Conservation (phyloP, 2,329 filamentous ascomycete genomes). For the Colletotrichum spaethianum region DNA sequence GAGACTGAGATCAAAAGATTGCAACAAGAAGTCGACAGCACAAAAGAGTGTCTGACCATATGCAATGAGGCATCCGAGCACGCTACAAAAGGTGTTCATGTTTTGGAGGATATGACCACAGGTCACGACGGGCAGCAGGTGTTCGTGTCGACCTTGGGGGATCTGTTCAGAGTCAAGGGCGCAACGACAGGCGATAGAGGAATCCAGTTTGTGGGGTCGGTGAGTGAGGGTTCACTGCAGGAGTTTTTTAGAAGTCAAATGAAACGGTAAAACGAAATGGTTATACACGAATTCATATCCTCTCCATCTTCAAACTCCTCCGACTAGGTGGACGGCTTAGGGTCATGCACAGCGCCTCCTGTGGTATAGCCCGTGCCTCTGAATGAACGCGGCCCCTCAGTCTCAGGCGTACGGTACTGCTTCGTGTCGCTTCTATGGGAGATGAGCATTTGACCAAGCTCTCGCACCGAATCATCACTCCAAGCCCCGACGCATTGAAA, state of each 20-base stretch:
- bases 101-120: conserved; percentile 12
- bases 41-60: conserved; percentile 2
- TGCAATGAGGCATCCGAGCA: neutral
- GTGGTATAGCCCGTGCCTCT: neutral
- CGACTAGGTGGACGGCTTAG: neutral
- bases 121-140: conserved; percentile 13
- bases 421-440: neutral
- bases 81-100: neutral
- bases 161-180: conserved; percentile 14
- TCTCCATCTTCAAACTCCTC: neutral
- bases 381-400: neutral
- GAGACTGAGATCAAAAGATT: neutral
- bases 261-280: neutral
- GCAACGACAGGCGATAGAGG: neutral
- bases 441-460: neutral
- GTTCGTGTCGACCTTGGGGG: conserved; percentile 14
- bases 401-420: neutral
- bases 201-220: neutral
- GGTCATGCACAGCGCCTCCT: neutral
- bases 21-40: conserved; percentile 12
- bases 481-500: neutral
- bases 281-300: neutral
- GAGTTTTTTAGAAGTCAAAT: neutral
- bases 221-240: neutral
- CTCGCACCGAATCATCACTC: neutral